These are phyloP conservation scores for Gillenia trifoliata DNA, from an alignment of 306 rosid species.

Conservation along the genomic window DNA sequence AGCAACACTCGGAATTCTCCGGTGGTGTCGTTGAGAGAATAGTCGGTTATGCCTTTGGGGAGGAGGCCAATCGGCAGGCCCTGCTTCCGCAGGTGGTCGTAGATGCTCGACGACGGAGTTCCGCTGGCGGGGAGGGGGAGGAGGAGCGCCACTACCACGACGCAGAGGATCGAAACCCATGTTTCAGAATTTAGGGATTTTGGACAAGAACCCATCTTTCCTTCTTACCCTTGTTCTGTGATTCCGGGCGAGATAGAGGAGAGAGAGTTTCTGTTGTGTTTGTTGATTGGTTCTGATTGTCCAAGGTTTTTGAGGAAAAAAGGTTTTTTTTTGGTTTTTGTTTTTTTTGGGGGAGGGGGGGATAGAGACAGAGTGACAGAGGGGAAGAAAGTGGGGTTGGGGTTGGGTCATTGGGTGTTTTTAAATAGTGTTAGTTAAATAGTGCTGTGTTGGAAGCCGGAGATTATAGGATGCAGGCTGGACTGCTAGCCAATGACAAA, in stretches of 20 bases:
- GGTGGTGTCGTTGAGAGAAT: constrained; percentile 29
- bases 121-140: constrained; percentile 5
- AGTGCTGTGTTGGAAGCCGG: background rate
- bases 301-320: background rate
- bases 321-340: background rate
- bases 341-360: background rate
- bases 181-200: background rate
- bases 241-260: background rate
- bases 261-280: background rate
- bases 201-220: background rate
- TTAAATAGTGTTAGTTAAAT: background rate
- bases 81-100: constrained; percentile 54
- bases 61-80: constrained; percentile 88
- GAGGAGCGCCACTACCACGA: background rate
- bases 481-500: background rate
- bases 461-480: background rate
- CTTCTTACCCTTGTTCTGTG: background rate
- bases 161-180: background rate
- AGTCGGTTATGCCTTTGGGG: constrained; percentile 60
- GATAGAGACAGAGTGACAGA: background rate
- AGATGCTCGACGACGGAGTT: constrained; percentile 34
- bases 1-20: constrained; percentile 56
- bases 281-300: background rate
- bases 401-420: background rate
- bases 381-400: background rate